A percentile compares a stretch with the other conserved stretches of the same genome.
These are phyloP conservation scores for Neonothopanus nambi DNA, from an alignment of 1,284 basidiomycete species.

Conservation along the genomic window DNA sequence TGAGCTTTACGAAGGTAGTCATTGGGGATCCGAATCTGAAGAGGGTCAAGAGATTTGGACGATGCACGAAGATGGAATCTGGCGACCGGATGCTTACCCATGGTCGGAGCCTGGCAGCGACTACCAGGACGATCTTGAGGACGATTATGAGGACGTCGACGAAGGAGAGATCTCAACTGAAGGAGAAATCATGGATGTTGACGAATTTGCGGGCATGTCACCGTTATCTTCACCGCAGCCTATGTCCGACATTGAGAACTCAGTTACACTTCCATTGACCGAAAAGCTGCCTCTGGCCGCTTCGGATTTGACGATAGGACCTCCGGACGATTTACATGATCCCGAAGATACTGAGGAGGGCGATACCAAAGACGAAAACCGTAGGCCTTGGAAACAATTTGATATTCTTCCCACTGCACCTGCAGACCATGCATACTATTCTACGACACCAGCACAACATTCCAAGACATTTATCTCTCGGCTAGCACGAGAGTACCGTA, in stretches of 20 bases:
- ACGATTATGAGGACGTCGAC: constrained; percentile 22
- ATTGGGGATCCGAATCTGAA: constrained; percentile 34
- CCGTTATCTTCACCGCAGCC: not conserved
- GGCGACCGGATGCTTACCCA: constrained; percentile 35
- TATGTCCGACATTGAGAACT: not conserved
- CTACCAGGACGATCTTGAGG: constrained; percentile 39
- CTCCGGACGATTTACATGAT: constrained; percentile 15
- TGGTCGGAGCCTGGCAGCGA: constrained; percentile 35
- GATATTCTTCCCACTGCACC: constrained; percentile 76
- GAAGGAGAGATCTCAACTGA: constrained; percentile 13
- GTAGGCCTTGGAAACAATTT: constrained; percentile 70
- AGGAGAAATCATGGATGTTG: not conserved
- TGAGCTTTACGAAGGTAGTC: constrained; percentile 55
- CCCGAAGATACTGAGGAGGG: constrained; percentile 26
- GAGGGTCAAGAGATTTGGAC: constrained; percentile 52
- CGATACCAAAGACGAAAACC: constrained; percentile 19
- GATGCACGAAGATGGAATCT: constrained; percentile 51
- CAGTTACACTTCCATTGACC: not conserved
- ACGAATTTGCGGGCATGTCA: too few species aligned
- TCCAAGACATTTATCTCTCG: constrained; percentile 75
- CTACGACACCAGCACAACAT: constrained; percentile 59
- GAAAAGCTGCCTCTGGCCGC: not conserved
- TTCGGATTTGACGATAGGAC: not conserved
- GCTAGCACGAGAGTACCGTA: constrained; percentile 81
- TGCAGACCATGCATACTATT: constrained; percentile 77